These are phyloP conservation scores for Aspergillus sergii DNA, from an alignment of 2,329 filamentous ascomycete species.

Conservation along the genomic window DNA sequence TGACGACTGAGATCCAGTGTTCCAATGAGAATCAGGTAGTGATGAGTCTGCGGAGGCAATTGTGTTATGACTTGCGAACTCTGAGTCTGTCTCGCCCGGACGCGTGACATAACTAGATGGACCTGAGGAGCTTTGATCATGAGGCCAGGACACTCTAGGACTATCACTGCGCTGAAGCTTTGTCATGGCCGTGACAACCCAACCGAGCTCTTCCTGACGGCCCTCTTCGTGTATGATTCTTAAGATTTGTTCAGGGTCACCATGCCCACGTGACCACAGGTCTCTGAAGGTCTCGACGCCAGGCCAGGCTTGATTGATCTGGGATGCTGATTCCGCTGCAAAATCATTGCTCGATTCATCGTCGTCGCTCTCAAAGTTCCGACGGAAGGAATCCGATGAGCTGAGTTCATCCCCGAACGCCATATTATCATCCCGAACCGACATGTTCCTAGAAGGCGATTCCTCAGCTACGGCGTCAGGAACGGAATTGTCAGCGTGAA, in stretches of 20 bases:
- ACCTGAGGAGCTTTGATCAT: slow-evolving; percentile 9
- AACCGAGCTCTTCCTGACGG: slow-evolving; percentile 59
- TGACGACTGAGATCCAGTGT: background rate
- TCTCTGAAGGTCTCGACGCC: slow-evolving; percentile 54
- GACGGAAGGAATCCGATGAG: slow-evolving; percentile 3
- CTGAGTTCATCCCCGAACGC: slow-evolving; percentile 2
- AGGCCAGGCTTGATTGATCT: slow-evolving; percentile 22
- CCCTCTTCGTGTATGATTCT: slow-evolving; percentile 64
- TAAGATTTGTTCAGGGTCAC: slow-evolving; percentile 61
- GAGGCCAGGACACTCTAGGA: slow-evolving; percentile 1
- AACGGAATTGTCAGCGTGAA: slow-evolving; percentile 10
- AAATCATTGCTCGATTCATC: slow-evolving; percentile 8
- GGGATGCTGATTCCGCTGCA: slow-evolving; percentile 9
- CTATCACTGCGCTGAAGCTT: slow-evolving; percentile 23
- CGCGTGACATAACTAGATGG: slow-evolving; percentile 1
- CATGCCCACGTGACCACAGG: slow-evolving; percentile 61
- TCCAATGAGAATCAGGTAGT: background rate
- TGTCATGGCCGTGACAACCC: slow-evolving; percentile 61
- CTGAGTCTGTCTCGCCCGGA: background rate
- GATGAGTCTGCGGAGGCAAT: background rate
- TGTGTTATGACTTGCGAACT: background rate
- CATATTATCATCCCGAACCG: slow-evolving; percentile 1
- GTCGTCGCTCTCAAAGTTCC: slow-evolving; percentile 11
- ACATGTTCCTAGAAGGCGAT: background rate
- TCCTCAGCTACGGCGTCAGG: slow-evolving; percentile 12